Base-by-base conservation (phyloP, 1,139 yeast genomes). In the Pichia sp. region DNA sequence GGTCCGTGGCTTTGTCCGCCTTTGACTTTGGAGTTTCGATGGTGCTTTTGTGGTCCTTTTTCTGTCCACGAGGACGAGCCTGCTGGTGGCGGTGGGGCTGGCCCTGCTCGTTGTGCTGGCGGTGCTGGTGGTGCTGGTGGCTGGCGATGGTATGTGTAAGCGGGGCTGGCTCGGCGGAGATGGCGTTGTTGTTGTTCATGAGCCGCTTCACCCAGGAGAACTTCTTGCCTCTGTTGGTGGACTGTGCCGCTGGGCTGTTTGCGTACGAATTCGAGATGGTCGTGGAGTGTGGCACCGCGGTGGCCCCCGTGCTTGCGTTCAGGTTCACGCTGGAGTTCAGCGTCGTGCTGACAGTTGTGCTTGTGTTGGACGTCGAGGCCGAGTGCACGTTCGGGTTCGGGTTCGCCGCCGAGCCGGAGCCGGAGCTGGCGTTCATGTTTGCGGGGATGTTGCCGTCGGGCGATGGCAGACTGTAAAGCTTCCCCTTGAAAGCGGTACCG, bases 131-230 rank as follows among this genome's bases (percentile, higher is more conserved):
- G 12, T 31, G 34, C 12, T 31, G 34, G 34, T 12, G 34, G 34
- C 12, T 8, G 12, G 12, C 34, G 9, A 12, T 31, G 12, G 34
- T 12, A 31, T 17, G 47, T 5, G 34, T 27, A 29, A 44, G 36
- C 7, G 30, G 9, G 34, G 10, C 34, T n/a, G 30, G 34, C 10
- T 29, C 47, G 12, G 17, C 30, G 17, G 17, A 14, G 12, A 36
- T 30, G 14, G 14, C 2, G 29, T 46, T 46, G 29, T 16, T 46
- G n/a, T 52, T 53, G 16, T 53, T 55, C 47, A 56, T 56, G 8
- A 56, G 49, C 12, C 55, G 36, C 17, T 54, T 56, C 5, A 56
- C 54, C 58, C 58, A 56, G 1, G 58, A 49, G 24, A 56, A 52
- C 48, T 55, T 55, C 31, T 48, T 54, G 17, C 20, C 20, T 31